These are phyloP conservation scores for Geum urbanum DNA, from an alignment of 306 rosid genomes.

Conservation along the genomic window DNA sequence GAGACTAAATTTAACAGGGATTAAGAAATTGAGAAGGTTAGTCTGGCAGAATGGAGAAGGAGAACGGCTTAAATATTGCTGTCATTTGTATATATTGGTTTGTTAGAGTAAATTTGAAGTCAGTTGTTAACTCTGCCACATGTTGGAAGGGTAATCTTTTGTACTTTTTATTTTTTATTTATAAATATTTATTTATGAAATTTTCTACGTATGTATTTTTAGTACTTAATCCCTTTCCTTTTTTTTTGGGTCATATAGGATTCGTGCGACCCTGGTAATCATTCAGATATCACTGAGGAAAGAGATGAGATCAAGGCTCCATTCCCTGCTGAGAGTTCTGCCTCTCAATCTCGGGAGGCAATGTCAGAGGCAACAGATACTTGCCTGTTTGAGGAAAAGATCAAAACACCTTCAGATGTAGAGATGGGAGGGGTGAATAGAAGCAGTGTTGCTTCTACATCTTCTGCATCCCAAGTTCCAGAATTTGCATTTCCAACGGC, in stretches of 20 bases:
- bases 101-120: neutral
- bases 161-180: too few species aligned
- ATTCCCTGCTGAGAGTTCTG: slow-evolving; percentile 25
- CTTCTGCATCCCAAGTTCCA: slow-evolving; percentile 41
- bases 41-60: neutral
- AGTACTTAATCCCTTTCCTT: slow-evolving; percentile 4
- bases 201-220: neutral
- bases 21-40: neutral
- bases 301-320: slow-evolving; percentile 68
- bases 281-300: slow-evolving; percentile 77
- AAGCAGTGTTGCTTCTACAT: slow-evolving; percentile 30
- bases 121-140: neutral
- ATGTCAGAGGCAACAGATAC: slow-evolving; percentile 30
- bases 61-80: neutral
- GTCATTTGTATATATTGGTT: neutral
- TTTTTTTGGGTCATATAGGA: slow-evolving; percentile 49
- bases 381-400: slow-evolving; percentile 31
- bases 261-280: slow-evolving; percentile 77
- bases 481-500: slow-evolving; percentile 43
- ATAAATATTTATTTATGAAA: neutral
- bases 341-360: slow-evolving; percentile 36
- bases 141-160: neutral
- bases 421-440: slow-evolving; percentile 26
- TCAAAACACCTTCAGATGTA: slow-evolving; percentile 33
- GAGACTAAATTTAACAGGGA: neutral